Evolutionary conservation across 768 basidiomycete species (phyloP), one percentile per base, ranked within the genome.

Genomic region (Suillus weaverae): DNA sequence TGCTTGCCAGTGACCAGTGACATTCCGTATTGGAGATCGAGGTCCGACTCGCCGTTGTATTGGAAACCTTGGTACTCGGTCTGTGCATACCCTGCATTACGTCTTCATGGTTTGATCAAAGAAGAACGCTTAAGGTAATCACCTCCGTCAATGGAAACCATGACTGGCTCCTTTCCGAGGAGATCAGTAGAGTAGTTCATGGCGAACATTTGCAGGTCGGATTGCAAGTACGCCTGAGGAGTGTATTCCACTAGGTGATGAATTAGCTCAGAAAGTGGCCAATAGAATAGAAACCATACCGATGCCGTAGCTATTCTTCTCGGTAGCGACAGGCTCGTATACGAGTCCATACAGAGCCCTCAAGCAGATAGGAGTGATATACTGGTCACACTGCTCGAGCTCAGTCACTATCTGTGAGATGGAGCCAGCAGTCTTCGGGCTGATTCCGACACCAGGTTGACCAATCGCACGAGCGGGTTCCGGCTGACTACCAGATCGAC

Each of bases 21-120:
- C 85, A 88, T 83, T 18, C 79, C 80, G 63, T 85, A 86, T 73
- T 87, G 73, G 10, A 88, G 77, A 72, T 88, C 86, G 20, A 88
- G 78, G 66, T 86, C 78, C 26, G 84, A 83, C 70, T 88, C 86
- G 57, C 81, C 85, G 66, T 84, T 85, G 69, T 78, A 77, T 22
- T 76, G 68, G 68, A 85, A 84, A 53, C 81, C 77, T 66, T 75
- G 70, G 44, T 72, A 62, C 22, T 66, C 59, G 0, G 72, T 77
- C 60, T 78, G 78, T 9, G 35, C 44, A 62, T 68, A 67, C 22
- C 76, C 76, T 76, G 35, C 18, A 38, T 18, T 4, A 60, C 18
- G 62, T 32, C 62, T 48, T 70, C 43, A 68, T 59, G 35, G 10
- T 55, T 53, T 7, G 26, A n/a, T 7, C 7, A 57, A 26, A 18